A percentile compares a stretch with the other conserved stretches of the same genome.
phyloP scores from a whole-genome alignment of 345 rosid genomes.

The Syzygium aqueum region DNA sequence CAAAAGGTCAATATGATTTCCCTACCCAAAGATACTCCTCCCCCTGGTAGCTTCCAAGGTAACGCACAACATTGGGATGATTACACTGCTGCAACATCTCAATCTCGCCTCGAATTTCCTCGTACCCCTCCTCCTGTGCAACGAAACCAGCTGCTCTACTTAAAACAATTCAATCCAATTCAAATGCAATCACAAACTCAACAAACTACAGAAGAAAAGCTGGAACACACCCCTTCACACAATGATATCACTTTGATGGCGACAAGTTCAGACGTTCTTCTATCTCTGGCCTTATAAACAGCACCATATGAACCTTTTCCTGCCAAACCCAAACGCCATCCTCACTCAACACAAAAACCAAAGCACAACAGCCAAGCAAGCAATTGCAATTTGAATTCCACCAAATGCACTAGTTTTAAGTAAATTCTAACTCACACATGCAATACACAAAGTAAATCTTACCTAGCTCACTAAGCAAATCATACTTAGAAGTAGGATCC shows the following conservation, averaged over 20 bases:
- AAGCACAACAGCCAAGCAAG: background rate
- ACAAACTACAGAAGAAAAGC: background rate
- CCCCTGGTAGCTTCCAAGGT: constrained; percentile 97
- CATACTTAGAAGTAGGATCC: constrained; percentile 93
- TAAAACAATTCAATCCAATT: background rate
- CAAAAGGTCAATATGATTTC: background rate
- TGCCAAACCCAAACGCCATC: constrained; percentile 23
- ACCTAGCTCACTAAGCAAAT: constrained; percentile 94
- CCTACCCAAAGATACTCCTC: constrained; percentile 98
- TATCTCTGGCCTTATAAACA: constrained; percentile 94
- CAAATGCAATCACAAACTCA: background rate
- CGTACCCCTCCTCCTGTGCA: constrained; percentile 93
- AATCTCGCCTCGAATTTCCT: constrained; percentile 96
- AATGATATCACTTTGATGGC: constrained; percentile 96
- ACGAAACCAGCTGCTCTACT: background rate
- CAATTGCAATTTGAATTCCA: background rate
- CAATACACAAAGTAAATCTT: constrained; percentile 1
- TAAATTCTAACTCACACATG: background rate
- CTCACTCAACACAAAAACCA: background rate
- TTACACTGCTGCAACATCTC: constrained; percentile 99
- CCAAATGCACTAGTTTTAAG: background rate
- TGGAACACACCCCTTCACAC: constrained; percentile 65
- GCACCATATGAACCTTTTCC: constrained; percentile 99
- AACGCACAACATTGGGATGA: constrained; percentile 94
- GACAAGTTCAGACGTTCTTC: constrained; percentile 89